phyloP scores from a whole-genome alignment of 176 grass and related monocot species.

The Panicum miliaceum region DNA sequence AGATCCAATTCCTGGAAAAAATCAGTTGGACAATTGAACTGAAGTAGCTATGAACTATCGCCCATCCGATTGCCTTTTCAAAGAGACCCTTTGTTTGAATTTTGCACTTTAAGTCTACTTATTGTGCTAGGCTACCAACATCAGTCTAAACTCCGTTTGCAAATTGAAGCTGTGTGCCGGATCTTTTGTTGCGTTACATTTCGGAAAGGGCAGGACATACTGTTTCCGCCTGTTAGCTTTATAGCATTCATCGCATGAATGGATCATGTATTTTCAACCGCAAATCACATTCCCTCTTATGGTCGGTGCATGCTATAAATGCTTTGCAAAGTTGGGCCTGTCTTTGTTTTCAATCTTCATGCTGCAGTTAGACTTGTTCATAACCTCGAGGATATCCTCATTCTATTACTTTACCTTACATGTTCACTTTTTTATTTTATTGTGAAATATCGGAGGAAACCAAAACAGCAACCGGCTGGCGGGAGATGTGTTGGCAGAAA shows the following conservation, averaged over 20 bases:
- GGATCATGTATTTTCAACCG: background rate
- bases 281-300: background rate
- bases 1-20: background rate
- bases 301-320: background rate
- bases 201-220: background rate
- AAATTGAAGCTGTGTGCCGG: background rate
- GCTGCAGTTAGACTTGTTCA: no score
- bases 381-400: no score
- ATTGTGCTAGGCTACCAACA: background rate
- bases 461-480: background rate
- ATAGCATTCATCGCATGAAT: background rate
- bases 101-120: no score
- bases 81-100: background rate
- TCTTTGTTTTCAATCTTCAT: no score
- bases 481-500: no score
- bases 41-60: background rate
- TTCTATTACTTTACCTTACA: background rate
- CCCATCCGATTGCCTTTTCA: background rate
- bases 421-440: background rate
- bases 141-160: background rate
- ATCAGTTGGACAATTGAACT: background rate
- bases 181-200: no score
- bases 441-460: background rate
- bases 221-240: background rate
- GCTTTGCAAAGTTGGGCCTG: background rate